Base-by-base conservation (phyloP, 2,329 filamentous ascomycete species). In the Neofusicoccum cordaticola region DNA sequence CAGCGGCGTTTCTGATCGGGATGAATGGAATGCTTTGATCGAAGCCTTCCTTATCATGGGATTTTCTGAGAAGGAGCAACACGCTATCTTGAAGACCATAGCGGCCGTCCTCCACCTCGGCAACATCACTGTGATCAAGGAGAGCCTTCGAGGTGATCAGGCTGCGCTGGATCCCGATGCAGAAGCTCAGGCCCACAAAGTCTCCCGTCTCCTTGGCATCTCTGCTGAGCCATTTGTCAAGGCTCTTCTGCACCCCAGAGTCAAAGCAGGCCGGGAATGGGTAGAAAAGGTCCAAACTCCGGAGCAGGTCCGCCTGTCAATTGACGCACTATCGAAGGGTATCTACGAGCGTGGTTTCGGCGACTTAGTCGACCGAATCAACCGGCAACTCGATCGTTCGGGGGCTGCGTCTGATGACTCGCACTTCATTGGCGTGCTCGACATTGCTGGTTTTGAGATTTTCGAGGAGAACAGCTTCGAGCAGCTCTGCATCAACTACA, bases 401-500 rank as follows among this genome's bases (percentile, higher is more conserved):
- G 90, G 92, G 3, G 86, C 91, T 74, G 89, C 90, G 9, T 83
- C 89, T 56, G 93, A 99, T 66, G 93, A 98, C 73, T 93, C 91
- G 1, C 90, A 92, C 72, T 99, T 99, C 78, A 99, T 99, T 69
- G 95, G 95, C 62, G 95, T 99, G 8, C 88, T 99, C 47, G 95
- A 99, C 86, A 99, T 99, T 78, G 96, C 96, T 68, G 95, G 95
- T 66, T 99, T 99, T 78, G 95, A 99, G 75, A 99, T 99, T 66
- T 99, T 99, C 70, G 95, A 99, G 76, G 95, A 94, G 81, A 99
- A 99, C 82, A 97, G 92, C 69, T 99, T 99, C 73, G 95, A 99
- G 77, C 95, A 99, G 79, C 86, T 99, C 7, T 99, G 95, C 80
- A 99, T 99, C 84, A 99, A 99, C 82, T 99, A 98, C 74, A 96